phyloP scores from a whole-genome alignment of 257 asterid genomes.

The Buddleja alternifolia region DNA sequence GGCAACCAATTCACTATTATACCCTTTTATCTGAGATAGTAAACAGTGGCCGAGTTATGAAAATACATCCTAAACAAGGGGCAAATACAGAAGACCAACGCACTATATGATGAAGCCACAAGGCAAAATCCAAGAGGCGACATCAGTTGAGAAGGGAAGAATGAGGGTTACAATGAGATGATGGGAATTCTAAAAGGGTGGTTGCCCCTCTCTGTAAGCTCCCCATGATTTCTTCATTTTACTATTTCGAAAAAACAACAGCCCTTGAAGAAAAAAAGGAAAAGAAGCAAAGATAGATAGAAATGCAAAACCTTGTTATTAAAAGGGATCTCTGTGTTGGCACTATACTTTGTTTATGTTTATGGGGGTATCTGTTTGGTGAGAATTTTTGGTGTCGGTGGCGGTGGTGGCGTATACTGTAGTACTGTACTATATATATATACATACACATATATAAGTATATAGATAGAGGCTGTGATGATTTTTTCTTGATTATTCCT shows the following conservation, averaged over 20 bases:
- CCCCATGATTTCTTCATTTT: constrained; percentile 27
- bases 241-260: not conserved
- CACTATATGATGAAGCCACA: not conserved
- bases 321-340: not conserved
- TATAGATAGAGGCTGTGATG: constrained; percentile 43
- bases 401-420: not conserved
- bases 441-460: too few relatives aligned
- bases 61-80: too few relatives aligned
- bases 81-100: not conserved
- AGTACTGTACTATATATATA: not conserved
- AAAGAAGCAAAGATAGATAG: not conserved
- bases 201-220: constrained; percentile 37
- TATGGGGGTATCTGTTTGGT: not conserved
- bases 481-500: constrained; percentile 7
- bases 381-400: not conserved
- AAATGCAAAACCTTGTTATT: not conserved
- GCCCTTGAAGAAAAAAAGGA: constrained; percentile 2
- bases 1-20: too few relatives aligned
- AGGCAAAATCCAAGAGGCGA: not conserved
- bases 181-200: constrained; percentile 40
- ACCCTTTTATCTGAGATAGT: too few relatives aligned
- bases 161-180: constrained; percentile 26
- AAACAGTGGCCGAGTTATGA: too few relatives aligned
- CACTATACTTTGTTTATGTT: not conserved
- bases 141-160: constrained; percentile 20